Evolutionary conservation across 2,329 filamentous ascomycete species (phyloP).

Genomic region (Falciphora oryzae): DNA sequence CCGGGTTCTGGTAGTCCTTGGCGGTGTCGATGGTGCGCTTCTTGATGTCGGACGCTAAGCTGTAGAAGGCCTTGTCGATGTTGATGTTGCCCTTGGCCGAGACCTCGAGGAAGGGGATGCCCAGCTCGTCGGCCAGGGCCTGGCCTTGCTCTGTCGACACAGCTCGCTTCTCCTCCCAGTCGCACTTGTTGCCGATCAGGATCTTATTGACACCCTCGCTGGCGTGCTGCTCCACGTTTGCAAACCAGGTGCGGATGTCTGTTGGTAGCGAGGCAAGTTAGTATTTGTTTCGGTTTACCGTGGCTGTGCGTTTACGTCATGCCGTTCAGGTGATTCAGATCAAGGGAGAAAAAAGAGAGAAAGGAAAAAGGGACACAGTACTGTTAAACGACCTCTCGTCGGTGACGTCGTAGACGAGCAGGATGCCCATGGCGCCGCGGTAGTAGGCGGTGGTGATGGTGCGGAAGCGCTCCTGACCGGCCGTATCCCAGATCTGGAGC

Average conservation of each 20-base stretch:
- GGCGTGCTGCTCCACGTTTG: constrained; percentile 96
- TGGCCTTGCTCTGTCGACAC: constrained; percentile 92
- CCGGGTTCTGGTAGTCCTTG: constrained; percentile 62
- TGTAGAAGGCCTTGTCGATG: constrained; percentile 98
- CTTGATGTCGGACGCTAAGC: constrained; percentile 93
- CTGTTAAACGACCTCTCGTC: constrained; percentile 95
- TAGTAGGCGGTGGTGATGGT: constrained; percentile 99
- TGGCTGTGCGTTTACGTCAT: not conserved
- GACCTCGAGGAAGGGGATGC: constrained; percentile 97
- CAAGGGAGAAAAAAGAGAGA: constrained; percentile 6
- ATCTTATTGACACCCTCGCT: constrained; percentile 99
- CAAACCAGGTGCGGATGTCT: constrained; percentile 99
- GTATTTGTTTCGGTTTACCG: constrained; percentile 16
- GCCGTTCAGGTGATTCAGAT: not conserved
- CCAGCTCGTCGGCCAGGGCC: constrained; percentile 87
- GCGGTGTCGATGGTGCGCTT: constrained; percentile 92
- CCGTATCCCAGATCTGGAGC: constrained; percentile 99
- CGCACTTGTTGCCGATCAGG: constrained; percentile 98
- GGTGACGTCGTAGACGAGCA: constrained; percentile 97
- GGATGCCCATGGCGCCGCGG: constrained; percentile 94
- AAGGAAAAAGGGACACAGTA: constrained; percentile 37
- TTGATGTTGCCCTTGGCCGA: constrained; percentile 99
- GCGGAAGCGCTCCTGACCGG: constrained; percentile 95
- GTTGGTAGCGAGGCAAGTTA: constrained; percentile 16
- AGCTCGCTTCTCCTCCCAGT: constrained; percentile 98